A percentile compares a stretch with the other conserved stretches of the same genome.
These are phyloP conservation scores for Tolypocladium paradoxum DNA, from an alignment of 2,329 filamentous ascomycete genomes.

Conservation along the genomic window DNA sequence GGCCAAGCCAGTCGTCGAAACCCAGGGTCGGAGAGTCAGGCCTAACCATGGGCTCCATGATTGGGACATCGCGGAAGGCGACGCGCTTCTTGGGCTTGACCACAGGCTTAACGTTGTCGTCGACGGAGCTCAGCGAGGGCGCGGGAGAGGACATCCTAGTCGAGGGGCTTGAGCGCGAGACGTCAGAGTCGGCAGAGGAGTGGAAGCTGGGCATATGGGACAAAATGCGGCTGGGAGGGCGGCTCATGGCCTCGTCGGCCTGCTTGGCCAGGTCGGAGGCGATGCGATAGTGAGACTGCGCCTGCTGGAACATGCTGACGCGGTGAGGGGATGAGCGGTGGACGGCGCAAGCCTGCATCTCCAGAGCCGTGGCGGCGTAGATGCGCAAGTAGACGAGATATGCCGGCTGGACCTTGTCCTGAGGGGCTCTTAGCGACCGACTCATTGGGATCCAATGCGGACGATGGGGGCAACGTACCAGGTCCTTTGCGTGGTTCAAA, in stretches of 20 bases:
- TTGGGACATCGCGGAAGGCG: conserved; percentile 22
- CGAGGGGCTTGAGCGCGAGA: conserved; percentile 31
- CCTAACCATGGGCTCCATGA: conserved; percentile 37
- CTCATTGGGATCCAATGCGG: background rate
- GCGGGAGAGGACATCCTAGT: conserved; percentile 36
- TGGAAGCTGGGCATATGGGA: conserved; percentile 28
- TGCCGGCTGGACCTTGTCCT: conserved; percentile 35
- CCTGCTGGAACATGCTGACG: conserved; percentile 36
- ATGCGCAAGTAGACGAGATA: conserved; percentile 50
- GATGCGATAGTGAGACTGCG: conserved; percentile 38
- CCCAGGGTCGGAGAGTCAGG: conserved; percentile 52
- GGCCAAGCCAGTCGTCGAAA: conserved; percentile 32
- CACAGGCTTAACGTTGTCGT: conserved; percentile 5
- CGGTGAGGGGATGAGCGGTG: conserved; percentile 34
- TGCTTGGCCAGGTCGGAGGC: conserved; percentile 35
- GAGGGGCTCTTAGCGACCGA: conserved; percentile 2
- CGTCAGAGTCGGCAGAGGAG: conserved; percentile 36
- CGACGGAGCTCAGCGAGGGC: conserved; percentile 20
- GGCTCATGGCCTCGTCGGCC: conserved; percentile 31
- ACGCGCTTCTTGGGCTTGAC: conserved; percentile 28
- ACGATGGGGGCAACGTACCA: conserved; percentile 20
- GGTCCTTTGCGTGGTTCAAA: conserved; percentile 34
- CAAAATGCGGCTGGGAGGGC: conserved; percentile 28
- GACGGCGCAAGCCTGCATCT: conserved; percentile 42
- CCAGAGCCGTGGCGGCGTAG: conserved; percentile 49